Percentiles rank a stretch among this genome's conserved stretches.
Evolutionary conservation across 306 rosid species (phyloP).

Genomic region (Spatholobus suberectus): DNA sequence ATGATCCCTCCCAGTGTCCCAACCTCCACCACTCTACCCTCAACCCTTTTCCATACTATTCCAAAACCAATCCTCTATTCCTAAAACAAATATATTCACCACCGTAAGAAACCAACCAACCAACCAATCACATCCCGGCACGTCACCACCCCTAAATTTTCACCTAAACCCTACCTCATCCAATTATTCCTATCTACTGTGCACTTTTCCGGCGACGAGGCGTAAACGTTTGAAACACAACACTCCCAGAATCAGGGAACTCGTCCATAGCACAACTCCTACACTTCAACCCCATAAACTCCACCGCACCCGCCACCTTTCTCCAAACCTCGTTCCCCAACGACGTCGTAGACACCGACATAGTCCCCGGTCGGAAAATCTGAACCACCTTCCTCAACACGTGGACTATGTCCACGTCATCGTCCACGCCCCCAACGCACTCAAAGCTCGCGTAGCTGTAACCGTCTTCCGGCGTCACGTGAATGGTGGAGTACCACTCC

Average conservation of each 20-base stretch:
- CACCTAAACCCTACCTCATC: constrained; percentile 52
- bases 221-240: constrained; percentile 77
- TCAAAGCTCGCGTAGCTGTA: constrained; percentile 89
- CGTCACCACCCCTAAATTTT: constrained; percentile 36
- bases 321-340: constrained; percentile 59
- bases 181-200: constrained; percentile 18
- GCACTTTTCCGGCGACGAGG: constrained; percentile 62
- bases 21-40: constrained; percentile 26
- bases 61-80: constrained; percentile 39
- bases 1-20: constrained; percentile 51
- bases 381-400: constrained; percentile 72
- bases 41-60: too few species aligned
- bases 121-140: constrained; percentile 52
- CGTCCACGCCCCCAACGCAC: constrained; percentile 54
- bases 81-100: constrained; percentile 35
- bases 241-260: constrained; percentile 75
- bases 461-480: constrained; percentile 90
- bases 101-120: constrained; percentile 34
- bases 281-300: constrained; percentile 71
- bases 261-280: constrained; percentile 73
- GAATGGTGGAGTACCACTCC: constrained; percentile 83
- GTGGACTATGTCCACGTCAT: constrained; percentile 46
- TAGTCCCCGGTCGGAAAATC: constrained; percentile 80
- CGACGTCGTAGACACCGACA: constrained; percentile 74
- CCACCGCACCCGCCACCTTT: constrained; percentile 63